Conservation (phyloP, 2,329 filamentous ascomycete genomes). For the Pseudocercospora pini-densiflorae region DNA sequence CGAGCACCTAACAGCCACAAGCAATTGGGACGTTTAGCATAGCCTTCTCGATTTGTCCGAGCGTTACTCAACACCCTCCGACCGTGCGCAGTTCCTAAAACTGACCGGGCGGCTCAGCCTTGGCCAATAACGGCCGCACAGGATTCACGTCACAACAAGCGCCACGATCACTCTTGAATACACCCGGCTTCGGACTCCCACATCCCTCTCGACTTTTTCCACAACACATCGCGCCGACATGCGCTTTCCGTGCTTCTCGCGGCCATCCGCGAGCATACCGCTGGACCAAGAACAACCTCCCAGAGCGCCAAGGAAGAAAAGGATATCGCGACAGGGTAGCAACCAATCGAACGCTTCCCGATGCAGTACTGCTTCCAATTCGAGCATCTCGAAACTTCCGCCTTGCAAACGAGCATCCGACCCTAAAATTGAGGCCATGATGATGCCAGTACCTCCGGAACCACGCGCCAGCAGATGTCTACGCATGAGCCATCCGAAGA, state of each 20-base stretch:
- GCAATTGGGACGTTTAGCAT: slow-evolving; percentile 23
- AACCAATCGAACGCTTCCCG: slow-evolving; percentile 33
- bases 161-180: slow-evolving; percentile 3
- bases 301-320: slow-evolving; percentile 27
- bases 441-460: slow-evolving; percentile 39
- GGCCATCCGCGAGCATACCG: slow-evolving; percentile 18
- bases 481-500: slow-evolving; percentile 38
- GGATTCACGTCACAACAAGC: slow-evolving; percentile 21
- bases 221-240: slow-evolving; percentile 26
- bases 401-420: slow-evolving; percentile 36
- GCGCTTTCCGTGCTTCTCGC: slow-evolving; percentile 38
- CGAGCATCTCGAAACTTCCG: slow-evolving; percentile 39
- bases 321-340: slow-evolving; percentile 31
- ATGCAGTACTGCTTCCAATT: slow-evolving; percentile 35
- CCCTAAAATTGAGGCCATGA: slow-evolving; percentile 40
- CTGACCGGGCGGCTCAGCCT: slow-evolving; percentile 15
- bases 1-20: slow-evolving; percentile 33
- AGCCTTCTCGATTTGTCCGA: slow-evolving; percentile 4
- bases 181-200: background rate
- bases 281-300: slow-evolving; percentile 28
- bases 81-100: background rate
- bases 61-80: slow-evolving; percentile 10
- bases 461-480: slow-evolving; percentile 36
- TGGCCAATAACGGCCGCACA: slow-evolving; percentile 16
- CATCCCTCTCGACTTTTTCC: slow-evolving; percentile 1